A percentile compares a stretch with the other conserved stretches of the same genome.
Evolutionary conservation across 345 rosid genomes (phyloP).

Genomic region (Theobroma cacao): DNA sequence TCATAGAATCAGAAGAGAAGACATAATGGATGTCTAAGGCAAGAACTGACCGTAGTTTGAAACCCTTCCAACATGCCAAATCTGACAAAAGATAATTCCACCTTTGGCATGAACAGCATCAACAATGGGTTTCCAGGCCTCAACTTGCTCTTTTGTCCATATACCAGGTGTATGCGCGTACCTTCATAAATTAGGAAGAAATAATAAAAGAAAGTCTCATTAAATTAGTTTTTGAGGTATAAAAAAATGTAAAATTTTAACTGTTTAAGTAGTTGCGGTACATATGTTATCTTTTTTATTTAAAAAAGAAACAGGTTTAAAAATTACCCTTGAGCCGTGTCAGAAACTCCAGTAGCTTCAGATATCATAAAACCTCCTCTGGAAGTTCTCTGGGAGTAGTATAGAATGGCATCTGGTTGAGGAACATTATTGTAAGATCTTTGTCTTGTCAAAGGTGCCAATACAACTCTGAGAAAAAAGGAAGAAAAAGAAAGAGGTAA

Average conservation of each 20-base stretch:
- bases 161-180: constrained; percentile 56
- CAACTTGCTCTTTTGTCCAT: constrained; percentile 78
- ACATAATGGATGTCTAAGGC: neutral
- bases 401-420: constrained; percentile 63
- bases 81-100: constrained; percentile 65
- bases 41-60: constrained; percentile 41
- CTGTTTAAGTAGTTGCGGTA: neutral
- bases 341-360: constrained; percentile 69
- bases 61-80: constrained; percentile 70
- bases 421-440: constrained; percentile 57
- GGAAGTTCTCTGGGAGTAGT: constrained; percentile 68
- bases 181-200: neutral
- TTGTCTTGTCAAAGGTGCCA: constrained; percentile 63
- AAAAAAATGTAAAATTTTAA: neutral
- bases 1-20: neutral
- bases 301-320: neutral
- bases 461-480: constrained; percentile 40
- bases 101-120: constrained; percentile 84
- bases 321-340: constrained; percentile 54
- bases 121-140: constrained; percentile 85
- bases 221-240: neutral
- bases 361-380: constrained; percentile 57
- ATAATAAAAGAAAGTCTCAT: neutral
- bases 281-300: neutral
- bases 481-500: neutral